Conservation (phyloP, 495 filamentous ascomycete species). For the Xeromyces bisporus region DNA sequence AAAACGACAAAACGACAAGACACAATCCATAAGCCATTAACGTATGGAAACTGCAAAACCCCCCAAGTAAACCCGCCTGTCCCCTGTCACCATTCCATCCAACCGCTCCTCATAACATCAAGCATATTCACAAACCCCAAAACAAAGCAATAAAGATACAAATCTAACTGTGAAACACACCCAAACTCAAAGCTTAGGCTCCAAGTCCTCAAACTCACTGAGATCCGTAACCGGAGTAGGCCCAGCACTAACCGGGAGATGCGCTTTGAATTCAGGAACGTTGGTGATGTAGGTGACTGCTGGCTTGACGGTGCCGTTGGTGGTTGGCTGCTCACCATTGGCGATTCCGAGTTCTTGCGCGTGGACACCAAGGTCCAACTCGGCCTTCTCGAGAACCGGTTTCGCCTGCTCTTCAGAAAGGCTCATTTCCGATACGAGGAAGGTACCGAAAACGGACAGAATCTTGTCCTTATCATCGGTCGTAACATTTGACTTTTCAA, state of each 20-base stretch:
- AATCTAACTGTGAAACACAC: not conserved
- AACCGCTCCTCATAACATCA: too few relatives aligned
- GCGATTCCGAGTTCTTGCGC: constrained; percentile 25
- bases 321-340: constrained; percentile 7
- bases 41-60: too few relatives aligned
- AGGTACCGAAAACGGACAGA: constrained; percentile 25
- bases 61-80: too few relatives aligned
- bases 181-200: constrained; percentile 48
- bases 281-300: constrained; percentile 43
- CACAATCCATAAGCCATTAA: too few relatives aligned
- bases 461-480: constrained; percentile 26
- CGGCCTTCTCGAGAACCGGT: constrained; percentile 28
- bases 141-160: constrained; percentile 1
- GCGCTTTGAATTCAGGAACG: constrained; percentile 60
- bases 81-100: constrained; percentile 1
- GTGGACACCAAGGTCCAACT: constrained; percentile 21
- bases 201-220: constrained; percentile 66
- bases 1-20: too few relatives aligned
- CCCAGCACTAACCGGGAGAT: constrained; percentile 48
- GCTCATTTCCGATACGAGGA: constrained; percentile 31
- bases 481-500: constrained; percentile 31
- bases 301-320: constrained; percentile 15
- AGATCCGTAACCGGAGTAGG: constrained; percentile 56
- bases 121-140: too few relatives aligned
- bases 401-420: constrained; percentile 25